Conservation (phyloP, 257 asterid species). For the Fraxinus excelsior region DNA sequence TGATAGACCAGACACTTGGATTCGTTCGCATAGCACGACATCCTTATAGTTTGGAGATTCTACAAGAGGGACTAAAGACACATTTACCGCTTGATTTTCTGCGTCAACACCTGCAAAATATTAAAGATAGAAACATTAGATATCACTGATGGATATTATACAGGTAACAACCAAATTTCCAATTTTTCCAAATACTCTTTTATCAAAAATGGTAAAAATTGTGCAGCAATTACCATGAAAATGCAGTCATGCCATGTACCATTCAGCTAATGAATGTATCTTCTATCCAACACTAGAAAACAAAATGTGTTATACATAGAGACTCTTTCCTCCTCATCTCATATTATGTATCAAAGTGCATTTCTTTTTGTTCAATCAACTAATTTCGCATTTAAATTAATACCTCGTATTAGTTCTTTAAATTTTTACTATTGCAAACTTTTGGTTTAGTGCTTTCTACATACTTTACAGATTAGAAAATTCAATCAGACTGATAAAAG, state of each 20-base stretch:
- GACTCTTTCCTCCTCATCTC: not conserved
- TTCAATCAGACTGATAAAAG: not conserved
- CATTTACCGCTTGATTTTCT: slow-evolving; percentile 55
- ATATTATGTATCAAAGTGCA: not conserved
- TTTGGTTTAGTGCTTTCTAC: not conserved
- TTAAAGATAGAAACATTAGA: slow-evolving; percentile 21
- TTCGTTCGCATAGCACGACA: slow-evolving; percentile 62
- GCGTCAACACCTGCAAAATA: slow-evolving; percentile 51
- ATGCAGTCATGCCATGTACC: not conserved
- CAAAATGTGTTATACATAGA: not conserved
- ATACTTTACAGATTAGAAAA: not conserved
- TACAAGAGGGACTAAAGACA: slow-evolving; percentile 46
- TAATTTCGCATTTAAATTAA: not conserved
- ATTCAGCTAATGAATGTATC: not conserved
- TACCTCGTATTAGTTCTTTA: not conserved
- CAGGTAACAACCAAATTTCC: not conserved
- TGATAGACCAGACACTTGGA: slow-evolving; percentile 62
- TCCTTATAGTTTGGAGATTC: slow-evolving; percentile 45
- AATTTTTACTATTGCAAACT: not conserved
- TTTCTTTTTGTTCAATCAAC: not conserved
- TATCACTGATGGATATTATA: slow-evolving; percentile 4
- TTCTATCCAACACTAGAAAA: not conserved
- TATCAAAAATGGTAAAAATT: not conserved
- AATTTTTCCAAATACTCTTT: not conserved
- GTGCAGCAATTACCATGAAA: not conserved